phyloP scores from a whole-genome alignment of 2,329 filamentous ascomycete genomes.

The Epichloe gansuensis region DNA sequence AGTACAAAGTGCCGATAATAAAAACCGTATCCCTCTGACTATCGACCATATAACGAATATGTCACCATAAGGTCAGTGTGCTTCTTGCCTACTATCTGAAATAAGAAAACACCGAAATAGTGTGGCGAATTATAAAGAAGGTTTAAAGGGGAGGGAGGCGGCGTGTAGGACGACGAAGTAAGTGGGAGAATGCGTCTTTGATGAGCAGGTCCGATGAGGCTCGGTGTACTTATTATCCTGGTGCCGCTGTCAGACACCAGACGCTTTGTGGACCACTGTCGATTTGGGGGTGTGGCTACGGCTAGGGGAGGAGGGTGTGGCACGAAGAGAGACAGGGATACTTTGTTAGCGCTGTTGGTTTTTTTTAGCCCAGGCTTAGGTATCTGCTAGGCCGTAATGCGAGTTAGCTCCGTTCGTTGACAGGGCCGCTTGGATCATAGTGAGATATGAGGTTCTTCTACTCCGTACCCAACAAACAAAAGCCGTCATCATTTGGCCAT shows the following conservation, averaged over 20 bases:
- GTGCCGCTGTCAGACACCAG: not conserved
- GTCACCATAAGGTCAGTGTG: not conserved
- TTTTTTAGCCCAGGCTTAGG: too few species aligned
- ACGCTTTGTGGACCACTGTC: not conserved
- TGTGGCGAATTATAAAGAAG: not conserved
- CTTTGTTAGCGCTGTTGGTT: not conserved
- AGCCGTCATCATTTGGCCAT: too few species aligned
- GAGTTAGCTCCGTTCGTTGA: too few species aligned
- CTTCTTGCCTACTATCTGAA: not conserved
- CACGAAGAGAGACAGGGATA: not conserved
- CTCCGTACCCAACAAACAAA: too few species aligned
- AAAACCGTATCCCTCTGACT: not conserved
- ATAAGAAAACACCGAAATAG: not conserved
- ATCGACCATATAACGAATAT: not conserved
- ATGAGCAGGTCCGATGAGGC: slow-evolving; percentile 5
- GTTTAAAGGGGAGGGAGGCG: not conserved
- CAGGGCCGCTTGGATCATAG: too few species aligned
- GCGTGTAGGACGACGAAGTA: slow-evolving; percentile 1
- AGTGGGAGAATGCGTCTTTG: not conserved
- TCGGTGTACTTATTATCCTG: slow-evolving; percentile 4
- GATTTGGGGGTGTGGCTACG: slow-evolving; percentile 1
- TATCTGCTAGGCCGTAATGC: too few species aligned
- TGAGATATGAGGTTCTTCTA: too few species aligned
- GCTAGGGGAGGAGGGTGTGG: not conserved
- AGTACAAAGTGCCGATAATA: not conserved